Base-by-base conservation (phyloP, 305 asterid species). In the Nicotiana rustica region DNA sequence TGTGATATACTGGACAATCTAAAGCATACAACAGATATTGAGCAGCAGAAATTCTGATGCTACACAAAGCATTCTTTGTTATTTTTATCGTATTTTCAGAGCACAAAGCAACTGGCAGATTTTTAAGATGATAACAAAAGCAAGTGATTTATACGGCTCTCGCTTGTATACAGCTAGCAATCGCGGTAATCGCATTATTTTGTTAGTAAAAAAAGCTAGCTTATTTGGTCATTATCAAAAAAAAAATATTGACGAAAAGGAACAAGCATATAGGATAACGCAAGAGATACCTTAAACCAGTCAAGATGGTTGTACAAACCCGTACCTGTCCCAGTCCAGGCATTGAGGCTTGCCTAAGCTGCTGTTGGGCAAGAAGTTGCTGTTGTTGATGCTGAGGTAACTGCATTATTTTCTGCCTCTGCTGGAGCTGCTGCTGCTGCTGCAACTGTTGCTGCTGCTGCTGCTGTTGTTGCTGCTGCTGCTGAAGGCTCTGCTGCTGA, bases 391-490 rank as follows among this genome's bases (percentile, higher is more conserved):
- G 95, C 31, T 86, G 91, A 64, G 92, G 91, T 75, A 91, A 81
- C 85, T 93, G 98, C 90, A 92, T 87, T 86, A 95, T 91, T 93
- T 92, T 95, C 89, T 93, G 97, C 92, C 98, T 92, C 79, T 91
- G 97, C 60, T 92, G 98, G 79, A 82, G 92, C 82, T 89, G 97
- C 35, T 81, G 84, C 62, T 84, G 88, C 52, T 49, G 44, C 75
- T 83, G 86, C 82, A 80, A 86, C 79, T 77, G 86, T 18, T 90
- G 97, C 49, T 88, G 94, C 36, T 84, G 91, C 65, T 84, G 91
- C 52, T 86, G 91, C 36, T 87, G 91, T 4, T 33, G 52, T 44
- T 44, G 52, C 68, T 87, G 90, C 14, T 79, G 91, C 56, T 87
- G 90, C 81, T 87, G 91, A 35, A 87, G 89, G 65, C 90, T 87